Conservation (phyloP, 805 yeast species). For the Barnettozyma siamensis region DNA sequence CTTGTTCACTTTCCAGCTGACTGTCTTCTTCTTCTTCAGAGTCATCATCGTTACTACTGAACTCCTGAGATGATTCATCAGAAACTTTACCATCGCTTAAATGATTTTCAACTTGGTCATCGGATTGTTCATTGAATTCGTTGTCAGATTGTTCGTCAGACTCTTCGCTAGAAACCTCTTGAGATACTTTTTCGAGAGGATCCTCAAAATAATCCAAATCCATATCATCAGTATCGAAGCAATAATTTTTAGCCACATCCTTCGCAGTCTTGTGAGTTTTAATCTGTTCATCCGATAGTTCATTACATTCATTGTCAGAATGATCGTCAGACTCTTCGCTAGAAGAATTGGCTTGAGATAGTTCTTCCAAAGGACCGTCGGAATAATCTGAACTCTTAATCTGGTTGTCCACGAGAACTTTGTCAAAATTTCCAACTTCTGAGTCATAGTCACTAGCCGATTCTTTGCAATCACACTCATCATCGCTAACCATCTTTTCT, state of each 20-base stretch:
- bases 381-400: neutral
- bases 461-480: neutral
- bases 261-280: neutral
- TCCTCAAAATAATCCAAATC: too few relatives aligned
- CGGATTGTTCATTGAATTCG: neutral
- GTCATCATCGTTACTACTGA: too few relatives aligned
- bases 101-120: too few relatives aligned
- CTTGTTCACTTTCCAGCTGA: neutral
- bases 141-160: neutral
- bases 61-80: too few relatives aligned
- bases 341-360: neutral
- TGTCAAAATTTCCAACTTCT: too few relatives aligned
- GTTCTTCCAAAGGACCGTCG: neutral
- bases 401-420: too few relatives aligned
- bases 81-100: too few relatives aligned
- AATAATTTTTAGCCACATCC: too few relatives aligned
- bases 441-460: neutral
- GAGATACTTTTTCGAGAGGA: too few relatives aligned
- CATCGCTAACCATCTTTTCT: too few relatives aligned
- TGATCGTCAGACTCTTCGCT: neutral
- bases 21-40: neutral
- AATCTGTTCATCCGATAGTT: neutral
- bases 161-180: too few relatives aligned
- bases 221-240: neutral
- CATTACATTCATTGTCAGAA: neutral